These are phyloP conservation scores for Cercospora sojina DNA, from an alignment of 2,329 filamentous ascomycete species.

Conservation along the genomic window DNA sequence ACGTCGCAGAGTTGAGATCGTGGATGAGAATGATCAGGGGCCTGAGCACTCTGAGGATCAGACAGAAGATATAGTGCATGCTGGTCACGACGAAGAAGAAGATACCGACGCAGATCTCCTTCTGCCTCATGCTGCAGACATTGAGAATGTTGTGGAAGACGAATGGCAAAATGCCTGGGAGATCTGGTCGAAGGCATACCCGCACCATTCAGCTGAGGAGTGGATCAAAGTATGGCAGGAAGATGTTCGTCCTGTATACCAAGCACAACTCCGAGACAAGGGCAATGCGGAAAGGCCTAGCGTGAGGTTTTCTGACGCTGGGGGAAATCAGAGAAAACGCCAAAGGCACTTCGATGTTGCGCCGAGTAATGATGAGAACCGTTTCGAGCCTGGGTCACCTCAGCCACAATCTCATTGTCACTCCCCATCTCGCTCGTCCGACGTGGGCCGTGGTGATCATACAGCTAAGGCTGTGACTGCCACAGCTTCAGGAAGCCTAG, in stretches of 20 bases:
- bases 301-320: not conserved
- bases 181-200: slow-evolving; percentile 22
- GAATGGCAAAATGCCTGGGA: slow-evolving; percentile 31
- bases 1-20: slow-evolving; percentile 5
- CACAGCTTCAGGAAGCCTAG: not conserved
- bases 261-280: not conserved
- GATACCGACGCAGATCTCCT: slow-evolving; percentile 22
- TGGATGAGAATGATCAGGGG: not conserved
- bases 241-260: slow-evolving; percentile 28
- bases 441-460: not conserved
- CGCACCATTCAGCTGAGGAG: slow-evolving; percentile 27
- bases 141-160: slow-evolving; percentile 26
- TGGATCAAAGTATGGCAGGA: slow-evolving; percentile 34
- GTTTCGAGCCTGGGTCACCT: not conserved
- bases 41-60: not conserved
- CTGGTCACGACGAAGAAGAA: not conserved
- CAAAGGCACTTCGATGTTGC: not conserved
- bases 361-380: not conserved
- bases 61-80: not conserved
- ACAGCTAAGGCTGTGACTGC: not conserved
- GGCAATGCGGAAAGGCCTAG: not conserved
- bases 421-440: not conserved
- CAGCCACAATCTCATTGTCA: not conserved
- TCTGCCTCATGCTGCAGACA: slow-evolving; percentile 25
- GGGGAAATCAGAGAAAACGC: not conserved